Base-by-base conservation (phyloP, 164 flowering plant species). In the Vitis amurensis region DNA sequence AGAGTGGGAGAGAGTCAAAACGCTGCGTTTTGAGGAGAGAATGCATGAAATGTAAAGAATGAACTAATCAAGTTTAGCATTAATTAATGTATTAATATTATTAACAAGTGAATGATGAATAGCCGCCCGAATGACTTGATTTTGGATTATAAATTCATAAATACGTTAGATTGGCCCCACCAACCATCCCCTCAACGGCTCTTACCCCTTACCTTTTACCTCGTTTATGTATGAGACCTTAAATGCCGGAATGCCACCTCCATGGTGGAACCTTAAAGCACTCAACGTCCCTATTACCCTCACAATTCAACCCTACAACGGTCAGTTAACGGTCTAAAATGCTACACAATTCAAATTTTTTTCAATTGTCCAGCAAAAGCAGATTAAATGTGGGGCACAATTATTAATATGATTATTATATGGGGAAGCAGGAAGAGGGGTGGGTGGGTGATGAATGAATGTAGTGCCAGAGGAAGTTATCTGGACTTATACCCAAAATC, bases 161-260 rank as follows among this genome's bases (percentile, higher is more conserved):
- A 37, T 3, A 37, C 37, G 73, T 64, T 66, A 50, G 67, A 67
- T 64, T 70, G 78, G 74, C 11, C 78, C 78, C 74, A 65, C 70
- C 57, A 37, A 4, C 44, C 17, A 48, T 52, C 16, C 50, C 67
- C 51, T 50, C 63, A 68, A 57, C 63, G 72, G 63, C 66, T 27
- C 67, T 62, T 19, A 9, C 7, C 44, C 44, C 44, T 6, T 0
- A 37, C 44, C 44, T 37, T 37, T 37, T 37, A 37, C 44, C 44
- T 3, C 0, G 7, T 23, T 23, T 1, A 23, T 23, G 27, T 23
- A 0, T 23, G 27, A 23, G 0, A 37, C 44, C 44, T 3, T 37
- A 2, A 37, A 37, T 37, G 44, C 44, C 44, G 44, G 44, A 37
- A 6, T 37, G 7, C 44, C 0, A 3, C 7, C 6, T 37, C 44